Percentiles rank a stretch among this genome's conserved stretches.
phyloP scores from a whole-genome alignment of 2,329 filamentous ascomycete species.

The Macroventuria anomochaeta region DNA sequence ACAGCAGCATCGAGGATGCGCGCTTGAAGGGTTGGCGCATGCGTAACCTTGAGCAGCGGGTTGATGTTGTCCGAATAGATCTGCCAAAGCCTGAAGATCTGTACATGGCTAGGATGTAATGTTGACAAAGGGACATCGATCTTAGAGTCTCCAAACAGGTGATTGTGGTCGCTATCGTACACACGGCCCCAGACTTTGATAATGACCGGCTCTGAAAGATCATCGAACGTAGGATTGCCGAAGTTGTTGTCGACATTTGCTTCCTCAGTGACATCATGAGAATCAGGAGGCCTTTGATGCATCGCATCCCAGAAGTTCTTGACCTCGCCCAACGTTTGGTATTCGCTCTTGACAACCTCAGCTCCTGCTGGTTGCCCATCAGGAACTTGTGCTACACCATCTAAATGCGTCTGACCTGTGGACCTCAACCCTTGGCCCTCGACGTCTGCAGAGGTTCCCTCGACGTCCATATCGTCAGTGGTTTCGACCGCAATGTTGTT shows the following conservation, averaged over 20 bases:
- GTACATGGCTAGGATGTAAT: conserved; percentile 69
- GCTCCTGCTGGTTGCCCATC: no score
- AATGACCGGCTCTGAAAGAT: conserved; percentile 35
- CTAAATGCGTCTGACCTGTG: background rate
- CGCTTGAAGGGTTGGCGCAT: conserved; percentile 55
- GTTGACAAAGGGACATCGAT: conserved; percentile 66
- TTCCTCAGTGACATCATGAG: background rate
- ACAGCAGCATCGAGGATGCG: conserved; percentile 65
- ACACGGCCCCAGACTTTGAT: conserved; percentile 55
- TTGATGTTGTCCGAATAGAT: conserved; percentile 64
- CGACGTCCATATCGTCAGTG: background rate
- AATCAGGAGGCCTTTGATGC: conserved; percentile 19
- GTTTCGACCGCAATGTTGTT: conserved; percentile 74
- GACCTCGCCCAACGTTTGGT: conserved; percentile 1
- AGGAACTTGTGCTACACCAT: background rate
- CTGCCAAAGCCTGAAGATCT: conserved; percentile 76
- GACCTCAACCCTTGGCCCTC: no score
- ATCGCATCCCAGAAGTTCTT: conserved; percentile 36
- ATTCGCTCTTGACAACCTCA: conserved; percentile 16
- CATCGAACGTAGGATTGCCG: conserved; percentile 14
- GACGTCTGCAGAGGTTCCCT: background rate
- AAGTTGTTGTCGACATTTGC: conserved; percentile 2
- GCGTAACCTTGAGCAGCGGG: conserved; percentile 39
- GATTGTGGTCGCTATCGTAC: conserved; percentile 53
- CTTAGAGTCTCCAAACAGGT: conserved; percentile 60